Percentiles rank a stretch among this genome's conserved stretches.
Evolutionary conservation across 805 yeast genomes (phyloP).

Genomic region (Wickerhamiella lipophila): DNA sequence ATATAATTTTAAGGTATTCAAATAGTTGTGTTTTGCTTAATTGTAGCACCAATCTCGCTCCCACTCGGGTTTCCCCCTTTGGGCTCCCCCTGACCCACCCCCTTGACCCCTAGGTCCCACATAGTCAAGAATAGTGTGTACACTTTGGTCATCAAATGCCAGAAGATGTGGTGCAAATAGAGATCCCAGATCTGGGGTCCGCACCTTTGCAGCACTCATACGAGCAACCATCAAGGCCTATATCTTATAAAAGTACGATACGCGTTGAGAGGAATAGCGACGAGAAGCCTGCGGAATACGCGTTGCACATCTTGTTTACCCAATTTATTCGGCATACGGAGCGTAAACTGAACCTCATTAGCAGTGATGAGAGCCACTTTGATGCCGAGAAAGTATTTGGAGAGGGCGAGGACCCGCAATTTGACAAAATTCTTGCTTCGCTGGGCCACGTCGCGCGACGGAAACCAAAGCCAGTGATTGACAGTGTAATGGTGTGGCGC

Average conservation of each 20-base stretch:
- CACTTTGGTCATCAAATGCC: slow-evolving; percentile 30
- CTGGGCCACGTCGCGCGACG: slow-evolving; percentile 81
- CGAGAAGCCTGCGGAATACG: slow-evolving; percentile 46
- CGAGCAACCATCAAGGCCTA: not conserved
- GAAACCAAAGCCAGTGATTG: slow-evolving; percentile 91
- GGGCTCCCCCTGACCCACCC: too few relatives aligned
- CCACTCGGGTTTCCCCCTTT: too few relatives aligned
- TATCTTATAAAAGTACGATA: not conserved
- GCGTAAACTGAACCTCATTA: slow-evolving; percentile 74
- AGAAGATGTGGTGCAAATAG: slow-evolving; percentile 14
- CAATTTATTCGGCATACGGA: slow-evolving; percentile 94
- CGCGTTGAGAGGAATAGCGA: not conserved
- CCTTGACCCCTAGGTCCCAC: not conserved
- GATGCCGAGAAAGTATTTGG: slow-evolving; percentile 33
- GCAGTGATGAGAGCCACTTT: slow-evolving; percentile 45
- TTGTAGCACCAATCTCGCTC: too few relatives aligned
- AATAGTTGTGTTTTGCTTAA: too few relatives aligned
- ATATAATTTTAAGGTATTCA: too few relatives aligned
- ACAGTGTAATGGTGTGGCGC: slow-evolving; percentile 97
- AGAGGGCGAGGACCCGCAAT: slow-evolving; percentile 73
- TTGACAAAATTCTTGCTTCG: slow-evolving; percentile 75
- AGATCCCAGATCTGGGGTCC: slow-evolving; percentile 11
- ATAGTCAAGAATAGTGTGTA: too few relatives aligned
- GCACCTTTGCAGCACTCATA: not conserved
- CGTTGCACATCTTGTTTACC: slow-evolving; percentile 85